These are phyloP conservation scores for Eimeria acervulina DNA, from an alignment of 169 alveolate species.

Conservation along the genomic window DNA sequence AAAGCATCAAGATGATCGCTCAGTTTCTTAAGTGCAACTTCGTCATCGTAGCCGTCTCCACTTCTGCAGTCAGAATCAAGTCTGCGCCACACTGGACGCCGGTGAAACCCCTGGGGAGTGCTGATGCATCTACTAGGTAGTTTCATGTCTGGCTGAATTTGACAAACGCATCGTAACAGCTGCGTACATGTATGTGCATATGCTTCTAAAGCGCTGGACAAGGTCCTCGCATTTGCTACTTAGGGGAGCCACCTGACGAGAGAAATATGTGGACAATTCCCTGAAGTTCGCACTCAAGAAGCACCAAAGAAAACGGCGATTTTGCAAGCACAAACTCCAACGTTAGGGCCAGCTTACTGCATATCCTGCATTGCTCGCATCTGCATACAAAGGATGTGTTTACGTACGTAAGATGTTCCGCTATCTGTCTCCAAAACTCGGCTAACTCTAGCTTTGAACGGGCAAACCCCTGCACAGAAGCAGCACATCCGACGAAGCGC, in stretches of 20 bases:
- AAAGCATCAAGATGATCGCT: constrained; percentile 4
- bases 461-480: constrained; percentile 82
- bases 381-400: constrained; percentile 67
- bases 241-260: constrained; percentile 72
- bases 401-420: constrained; percentile 80
- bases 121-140: neutral
- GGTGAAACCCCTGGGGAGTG: neutral
- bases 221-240: constrained; percentile 73
- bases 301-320: constrained; percentile 22
- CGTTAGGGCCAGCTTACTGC: neutral
- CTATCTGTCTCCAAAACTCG: constrained; percentile 80
- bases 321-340: neutral
- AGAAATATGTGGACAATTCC: constrained; percentile 59
- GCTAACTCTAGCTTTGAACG: constrained; percentile 78
- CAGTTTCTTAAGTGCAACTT: constrained; percentile 57
- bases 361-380: constrained; percentile 50
- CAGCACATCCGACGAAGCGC: constrained; percentile 52
- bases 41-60: constrained; percentile 63
- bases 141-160: neutral
- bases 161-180: neutral
- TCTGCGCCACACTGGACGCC: neutral
- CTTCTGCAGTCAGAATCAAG: constrained; percentile 66
- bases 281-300: constrained; percentile 56
- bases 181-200: constrained; percentile 72
- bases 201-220: constrained; percentile 67